phyloP scores from a whole-genome alignment of 495 filamentous ascomycete species.

The Gamarada debralockiae region DNA sequence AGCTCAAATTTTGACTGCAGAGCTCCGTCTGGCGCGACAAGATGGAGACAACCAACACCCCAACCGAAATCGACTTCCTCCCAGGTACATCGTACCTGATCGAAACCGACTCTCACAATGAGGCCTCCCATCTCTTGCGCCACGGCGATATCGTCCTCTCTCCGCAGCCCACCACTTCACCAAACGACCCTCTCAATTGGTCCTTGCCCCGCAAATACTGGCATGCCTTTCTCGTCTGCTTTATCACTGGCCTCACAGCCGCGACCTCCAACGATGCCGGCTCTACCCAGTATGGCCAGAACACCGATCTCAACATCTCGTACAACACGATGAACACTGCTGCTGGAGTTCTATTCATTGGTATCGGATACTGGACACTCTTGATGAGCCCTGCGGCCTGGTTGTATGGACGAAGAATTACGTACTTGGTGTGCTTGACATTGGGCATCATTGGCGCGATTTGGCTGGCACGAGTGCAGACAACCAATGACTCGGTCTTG shows the following conservation, averaged over 20 bases:
- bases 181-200: slow-evolving; percentile 20
- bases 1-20: too few species aligned
- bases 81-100: slow-evolving; percentile 9
- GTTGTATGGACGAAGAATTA: slow-evolving; percentile 12
- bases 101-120: not conserved
- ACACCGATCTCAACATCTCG: slow-evolving; percentile 2
- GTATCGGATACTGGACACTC: slow-evolving; percentile 11
- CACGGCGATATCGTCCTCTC: slow-evolving; percentile 35
- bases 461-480: slow-evolving; percentile 7
- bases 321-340: slow-evolving; percentile 14
- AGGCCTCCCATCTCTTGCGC: slow-evolving; percentile 5
- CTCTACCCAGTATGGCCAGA: slow-evolving; percentile 11
- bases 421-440: slow-evolving; percentile 9
- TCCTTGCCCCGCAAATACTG: slow-evolving; percentile 34
- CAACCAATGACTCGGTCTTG: slow-evolving; percentile 10
- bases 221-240: slow-evolving; percentile 12
- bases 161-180: slow-evolving; percentile 13
- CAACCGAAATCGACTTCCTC: slow-evolving; percentile 7
- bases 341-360: slow-evolving; percentile 12
- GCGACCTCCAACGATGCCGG: slow-evolving; percentile 11
- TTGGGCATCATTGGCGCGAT: slow-evolving; percentile 11
- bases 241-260: slow-evolving; percentile 12
- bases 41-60: too few species aligned
- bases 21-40: too few species aligned
- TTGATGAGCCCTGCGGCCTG: slow-evolving; percentile 6